Conservation (phyloP, 2,329 filamentous ascomycete species). For the Pyrenophora tritici-repentis region DNA sequence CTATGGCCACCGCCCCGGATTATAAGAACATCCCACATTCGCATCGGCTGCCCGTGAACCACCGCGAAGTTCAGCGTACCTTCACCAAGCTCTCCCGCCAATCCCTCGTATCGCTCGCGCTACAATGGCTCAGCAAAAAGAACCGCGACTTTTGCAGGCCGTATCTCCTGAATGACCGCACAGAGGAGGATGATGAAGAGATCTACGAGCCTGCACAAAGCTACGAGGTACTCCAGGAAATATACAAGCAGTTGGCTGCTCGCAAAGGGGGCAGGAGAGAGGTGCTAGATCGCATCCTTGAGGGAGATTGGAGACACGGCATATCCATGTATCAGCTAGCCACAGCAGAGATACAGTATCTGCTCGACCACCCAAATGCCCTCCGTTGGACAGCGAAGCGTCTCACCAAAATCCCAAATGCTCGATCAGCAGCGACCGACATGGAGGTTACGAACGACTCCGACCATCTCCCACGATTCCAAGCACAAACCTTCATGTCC, state of each 20-base stretch:
- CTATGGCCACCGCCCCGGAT: conserved; percentile 67
- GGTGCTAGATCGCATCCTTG: conserved; percentile 60
- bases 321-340: conserved; percentile 61
- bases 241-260: conserved; percentile 45
- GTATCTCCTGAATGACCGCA: conserved; percentile 54
- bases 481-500: conserved; percentile 78
- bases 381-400: conserved; percentile 61
- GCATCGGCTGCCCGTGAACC: conserved; percentile 69
- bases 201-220: conserved; percentile 71
- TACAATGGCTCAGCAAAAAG: conserved; percentile 76
- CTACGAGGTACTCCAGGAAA: conserved; percentile 67
- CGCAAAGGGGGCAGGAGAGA: conserved; percentile 59
- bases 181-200: conserved; percentile 58
- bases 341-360: conserved; percentile 59
- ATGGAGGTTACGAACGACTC: conserved; percentile 49
- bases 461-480: conserved; percentile 67
- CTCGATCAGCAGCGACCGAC: conserved; percentile 30
- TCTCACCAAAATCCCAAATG: conserved; percentile 45
- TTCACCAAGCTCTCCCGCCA: conserved; percentile 73
- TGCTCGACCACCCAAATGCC: conserved; percentile 58
- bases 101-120: conserved; percentile 71
- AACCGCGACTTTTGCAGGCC: conserved; percentile 66
- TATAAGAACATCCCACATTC: conserved; percentile 72
- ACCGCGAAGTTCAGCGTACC: conserved; percentile 67
- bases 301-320: conserved; percentile 62